These are phyloP conservation scores for Colletotrichum agaves DNA, from an alignment of 2,329 filamentous ascomycete species.

Conservation along the genomic window DNA sequence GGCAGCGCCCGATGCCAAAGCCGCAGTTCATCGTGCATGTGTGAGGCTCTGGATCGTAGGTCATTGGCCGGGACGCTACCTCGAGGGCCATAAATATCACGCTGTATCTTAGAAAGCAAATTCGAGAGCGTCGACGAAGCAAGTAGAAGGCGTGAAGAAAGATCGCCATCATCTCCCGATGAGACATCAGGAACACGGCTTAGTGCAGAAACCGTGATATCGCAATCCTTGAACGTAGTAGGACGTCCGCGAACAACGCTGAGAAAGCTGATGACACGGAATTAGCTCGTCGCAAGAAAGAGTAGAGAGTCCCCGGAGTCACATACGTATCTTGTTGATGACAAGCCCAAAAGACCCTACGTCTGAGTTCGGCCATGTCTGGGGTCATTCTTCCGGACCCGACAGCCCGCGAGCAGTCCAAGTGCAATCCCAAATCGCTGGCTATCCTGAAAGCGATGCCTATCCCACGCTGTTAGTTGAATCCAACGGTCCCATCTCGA, in stretches of 20 bases:
- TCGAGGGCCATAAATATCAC: not conserved
- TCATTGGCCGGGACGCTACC: not conserved
- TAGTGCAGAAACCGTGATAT: not conserved
- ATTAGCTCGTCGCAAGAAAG: not conserved
- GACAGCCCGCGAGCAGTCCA: slow-evolving; percentile 23
- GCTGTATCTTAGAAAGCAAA: not conserved
- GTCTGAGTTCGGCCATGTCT: slow-evolving; percentile 2
- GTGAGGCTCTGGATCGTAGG: not conserved
- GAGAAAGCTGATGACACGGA: not conserved
- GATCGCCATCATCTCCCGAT: not conserved
- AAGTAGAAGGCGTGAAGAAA: not conserved
- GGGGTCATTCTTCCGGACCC: slow-evolving; percentile 4
- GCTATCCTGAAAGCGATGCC: slow-evolving; percentile 28
- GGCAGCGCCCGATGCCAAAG: slow-evolving; percentile 13
- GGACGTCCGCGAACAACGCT: slow-evolving; percentile 18
- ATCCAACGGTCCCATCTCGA: not conserved
- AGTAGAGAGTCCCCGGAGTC: fast-evolving
- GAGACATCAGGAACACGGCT: not conserved
- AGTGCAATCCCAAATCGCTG: slow-evolving; percentile 5
- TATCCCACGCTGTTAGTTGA: not conserved
- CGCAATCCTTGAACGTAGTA: slow-evolving; percentile 20
- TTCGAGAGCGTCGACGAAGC: slow-evolving; percentile 1
- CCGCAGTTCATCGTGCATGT: slow-evolving; percentile 8
- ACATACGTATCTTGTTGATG: slow-evolving; percentile 22
- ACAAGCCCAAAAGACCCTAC: slow-evolving; percentile 31